phyloP scores from a whole-genome alignment of 2,329 filamentous ascomycete species.

The Sporothrix sp. region DNA sequence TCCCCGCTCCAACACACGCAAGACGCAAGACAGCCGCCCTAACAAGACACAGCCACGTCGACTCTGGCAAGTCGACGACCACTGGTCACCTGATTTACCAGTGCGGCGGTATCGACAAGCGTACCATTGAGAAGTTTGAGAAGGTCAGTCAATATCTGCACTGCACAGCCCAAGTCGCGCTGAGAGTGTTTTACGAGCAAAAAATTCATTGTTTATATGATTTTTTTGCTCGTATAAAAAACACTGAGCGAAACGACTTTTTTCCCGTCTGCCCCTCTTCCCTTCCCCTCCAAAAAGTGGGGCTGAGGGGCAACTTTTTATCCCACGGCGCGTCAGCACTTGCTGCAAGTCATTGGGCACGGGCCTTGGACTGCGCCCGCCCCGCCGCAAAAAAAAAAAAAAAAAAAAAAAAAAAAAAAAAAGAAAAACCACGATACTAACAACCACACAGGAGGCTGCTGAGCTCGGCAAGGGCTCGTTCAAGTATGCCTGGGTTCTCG shows the following conservation, averaged over 20 bases:
- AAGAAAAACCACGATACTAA: no score
- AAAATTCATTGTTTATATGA: conserved; percentile 18
- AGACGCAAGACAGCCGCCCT: conserved; percentile 14
- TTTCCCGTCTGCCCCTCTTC: not conserved
- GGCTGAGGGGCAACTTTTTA: conserved; percentile 17
- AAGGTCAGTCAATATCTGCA: conserved; percentile 57
- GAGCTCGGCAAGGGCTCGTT: conserved; percentile 99
- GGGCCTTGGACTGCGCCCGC: conserved; percentile 1
- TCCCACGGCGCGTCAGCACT: conserved; percentile 18
- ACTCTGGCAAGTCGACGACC: conserved; percentile 98
- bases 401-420: no score
- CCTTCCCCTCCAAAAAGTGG: conserved; percentile 15
- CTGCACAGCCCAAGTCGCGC: no score
- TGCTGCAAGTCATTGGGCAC: conserved; percentile 12
- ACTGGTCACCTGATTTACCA: conserved; percentile 98
- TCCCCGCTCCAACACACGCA: no score
- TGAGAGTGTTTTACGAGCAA: no score
- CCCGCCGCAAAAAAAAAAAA: no score
- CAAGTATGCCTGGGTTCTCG: conserved; percentile 99
- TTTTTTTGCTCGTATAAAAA: conserved; percentile 5
- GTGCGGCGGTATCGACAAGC: conserved; percentile 99
- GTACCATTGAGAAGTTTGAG: conserved; percentile 99
- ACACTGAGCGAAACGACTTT: no score
- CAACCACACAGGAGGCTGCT: conserved; percentile 70
- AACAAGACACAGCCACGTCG: conserved; percentile 65